Conservation (phyloP, 1,139 yeast species). For the Blastobotrys ciferrii region DNA sequence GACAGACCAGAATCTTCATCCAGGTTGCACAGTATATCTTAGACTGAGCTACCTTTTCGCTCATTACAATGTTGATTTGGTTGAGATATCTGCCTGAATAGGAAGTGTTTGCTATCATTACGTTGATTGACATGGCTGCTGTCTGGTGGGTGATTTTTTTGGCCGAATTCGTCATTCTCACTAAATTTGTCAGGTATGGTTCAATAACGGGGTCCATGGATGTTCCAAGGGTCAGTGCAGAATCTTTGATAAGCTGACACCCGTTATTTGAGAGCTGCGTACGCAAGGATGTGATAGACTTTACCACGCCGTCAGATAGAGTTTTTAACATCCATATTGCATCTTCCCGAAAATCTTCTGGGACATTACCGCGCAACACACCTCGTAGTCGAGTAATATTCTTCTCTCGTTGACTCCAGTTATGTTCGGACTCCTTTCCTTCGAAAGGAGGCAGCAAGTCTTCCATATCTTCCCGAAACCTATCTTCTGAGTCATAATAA, state of each 20-base stretch:
- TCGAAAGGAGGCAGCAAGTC: conserved; percentile 47
- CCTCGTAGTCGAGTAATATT: conserved; percentile 56
- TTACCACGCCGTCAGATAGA: conserved; percentile 61
- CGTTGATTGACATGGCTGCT: conserved; percentile 66
- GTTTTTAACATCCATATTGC: conserved; percentile 45
- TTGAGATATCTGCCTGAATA: conserved; percentile 54
- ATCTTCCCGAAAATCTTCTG: conserved; percentile 43
- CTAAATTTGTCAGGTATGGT: conserved; percentile 52
- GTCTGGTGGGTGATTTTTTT: conserved; percentile 76
- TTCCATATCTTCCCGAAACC: conserved; percentile 41
- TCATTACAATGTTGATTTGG: conserved; percentile 51
- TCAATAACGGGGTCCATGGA: conserved; percentile 65
- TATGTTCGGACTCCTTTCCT: conserved; percentile 85
- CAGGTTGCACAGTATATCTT: conserved; percentile 69
- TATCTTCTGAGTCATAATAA: conserved; percentile 31
- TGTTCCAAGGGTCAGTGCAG: conserved; percentile 50
- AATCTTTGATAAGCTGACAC: conserved; percentile 76
- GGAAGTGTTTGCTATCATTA: conserved; percentile 56
- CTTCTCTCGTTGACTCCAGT: conserved; percentile 78
- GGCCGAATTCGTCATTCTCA: conserved; percentile 68
- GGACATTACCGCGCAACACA: conserved; percentile 58
- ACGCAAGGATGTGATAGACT: conserved; percentile 69
- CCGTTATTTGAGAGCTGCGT: conserved; percentile 79
- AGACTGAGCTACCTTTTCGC: conserved; percentile 70
- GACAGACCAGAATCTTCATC: conserved; percentile 57